Percentiles rank a stretch among this genome's conserved stretches.
These are phyloP conservation scores for Sporothrix luriei DNA, from an alignment of 2,329 filamentous ascomycete species.

Conservation along the genomic window DNA sequence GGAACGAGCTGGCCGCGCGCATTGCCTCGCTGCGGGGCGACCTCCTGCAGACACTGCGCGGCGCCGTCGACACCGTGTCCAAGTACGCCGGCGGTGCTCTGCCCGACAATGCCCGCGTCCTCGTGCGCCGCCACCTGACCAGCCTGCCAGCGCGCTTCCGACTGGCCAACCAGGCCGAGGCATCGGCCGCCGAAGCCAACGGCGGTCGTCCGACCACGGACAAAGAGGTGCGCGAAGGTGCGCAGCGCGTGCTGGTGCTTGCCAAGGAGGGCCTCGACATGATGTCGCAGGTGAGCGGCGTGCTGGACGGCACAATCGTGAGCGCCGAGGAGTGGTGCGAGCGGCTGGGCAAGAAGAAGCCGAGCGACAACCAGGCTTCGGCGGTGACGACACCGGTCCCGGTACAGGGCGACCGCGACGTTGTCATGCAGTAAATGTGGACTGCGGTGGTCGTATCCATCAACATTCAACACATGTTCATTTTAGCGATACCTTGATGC, in stretches of 20 bases:
- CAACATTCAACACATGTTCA: not conserved
- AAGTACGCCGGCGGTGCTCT: slow-evolving; percentile 89
- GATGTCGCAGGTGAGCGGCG: slow-evolving; percentile 85
- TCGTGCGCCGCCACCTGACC: slow-evolving; percentile 82
- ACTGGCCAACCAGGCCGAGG: slow-evolving; percentile 58
- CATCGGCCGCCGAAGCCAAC: slow-evolving; percentile 27
- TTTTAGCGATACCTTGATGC: not conserved
- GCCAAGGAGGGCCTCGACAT: slow-evolving; percentile 91
- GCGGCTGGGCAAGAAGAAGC: slow-evolving; percentile 61
- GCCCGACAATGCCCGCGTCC: slow-evolving; percentile 80
- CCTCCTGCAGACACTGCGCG: slow-evolving; percentile 76
- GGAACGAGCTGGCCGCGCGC: slow-evolving; percentile 57
- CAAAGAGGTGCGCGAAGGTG: slow-evolving; percentile 56
- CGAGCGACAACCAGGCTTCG: slow-evolving; percentile 30
- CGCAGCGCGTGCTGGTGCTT: slow-evolving; percentile 78
- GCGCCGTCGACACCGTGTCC: slow-evolving; percentile 81
- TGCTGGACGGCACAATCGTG: slow-evolving; percentile 84
- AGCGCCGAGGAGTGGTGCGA: slow-evolving; percentile 93
- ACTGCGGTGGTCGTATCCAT: not conserved
- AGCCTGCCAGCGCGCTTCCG: slow-evolving; percentile 79
- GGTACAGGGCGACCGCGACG: slow-evolving; percentile 4
- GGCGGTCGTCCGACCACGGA: slow-evolving; percentile 36
- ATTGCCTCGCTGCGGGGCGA: slow-evolving; percentile 71
- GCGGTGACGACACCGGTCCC: not conserved
- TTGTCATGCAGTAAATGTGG: slow-evolving; percentile 26